These are phyloP conservation scores for Emergomyces africanus DNA, from an alignment of 2,329 filamentous ascomycete species.

Conservation along the genomic window DNA sequence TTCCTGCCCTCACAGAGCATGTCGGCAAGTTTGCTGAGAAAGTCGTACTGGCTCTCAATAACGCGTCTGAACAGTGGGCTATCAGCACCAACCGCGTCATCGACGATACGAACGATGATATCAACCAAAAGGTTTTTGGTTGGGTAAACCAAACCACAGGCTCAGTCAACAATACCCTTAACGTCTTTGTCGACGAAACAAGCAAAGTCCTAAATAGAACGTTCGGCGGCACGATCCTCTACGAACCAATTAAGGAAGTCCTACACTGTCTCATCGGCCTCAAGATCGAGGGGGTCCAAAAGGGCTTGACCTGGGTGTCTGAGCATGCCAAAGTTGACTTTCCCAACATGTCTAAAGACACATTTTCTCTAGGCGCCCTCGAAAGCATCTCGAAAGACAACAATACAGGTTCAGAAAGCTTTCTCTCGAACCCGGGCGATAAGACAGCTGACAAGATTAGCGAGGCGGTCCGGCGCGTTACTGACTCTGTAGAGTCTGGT, in stretches of 20 bases:
- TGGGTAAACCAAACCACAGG: conserved; percentile 76
- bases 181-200: conserved; percentile 67
- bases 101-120: conserved; percentile 47
- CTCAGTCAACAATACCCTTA: conserved; percentile 76
- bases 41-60: conserved; percentile 59
- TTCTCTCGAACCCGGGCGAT: conserved; percentile 64
- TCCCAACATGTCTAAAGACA: conserved; percentile 63
- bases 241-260: conserved; percentile 64
- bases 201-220: conserved; percentile 57
- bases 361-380: conserved; percentile 68
- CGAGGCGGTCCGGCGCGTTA: conserved; percentile 58
- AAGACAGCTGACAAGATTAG: conserved; percentile 72
- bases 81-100: conserved; percentile 62
- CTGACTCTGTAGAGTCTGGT: conserved; percentile 50
- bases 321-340: conserved; percentile 75
- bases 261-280: conserved; percentile 77
- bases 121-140: conserved; percentile 75
- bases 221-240: conserved; percentile 71
- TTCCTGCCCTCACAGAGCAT: conserved; percentile 60
- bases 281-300: conserved; percentile 74
- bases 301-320: conserved; percentile 85
- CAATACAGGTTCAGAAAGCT: conserved; percentile 47
- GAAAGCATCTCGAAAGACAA: conserved; percentile 38
- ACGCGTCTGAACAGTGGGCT: conserved; percentile 66
- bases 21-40: conserved; percentile 69